Percentiles rank a stretch among this genome's conserved stretches.
phyloP scores from a whole-genome alignment of 768 basidiomycete species.

The Galerina marginata region DNA sequence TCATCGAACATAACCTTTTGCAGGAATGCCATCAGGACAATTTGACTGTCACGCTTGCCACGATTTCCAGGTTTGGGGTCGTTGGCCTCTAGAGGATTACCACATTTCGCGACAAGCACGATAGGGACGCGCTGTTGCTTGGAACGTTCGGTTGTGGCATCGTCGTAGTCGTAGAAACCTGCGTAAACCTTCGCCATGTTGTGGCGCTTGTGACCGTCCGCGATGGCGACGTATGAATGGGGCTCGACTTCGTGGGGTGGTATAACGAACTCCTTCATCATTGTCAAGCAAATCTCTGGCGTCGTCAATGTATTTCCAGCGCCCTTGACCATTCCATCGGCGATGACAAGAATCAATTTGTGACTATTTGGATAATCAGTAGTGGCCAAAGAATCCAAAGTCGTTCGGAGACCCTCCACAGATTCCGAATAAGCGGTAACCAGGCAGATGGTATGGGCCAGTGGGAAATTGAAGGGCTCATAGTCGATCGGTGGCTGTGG shows the following conservation, averaged over 20 bases:
- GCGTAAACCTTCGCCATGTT: slow-evolving; percentile 99
- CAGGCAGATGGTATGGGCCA: slow-evolving; percentile 91
- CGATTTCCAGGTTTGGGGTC: slow-evolving; percentile 97
- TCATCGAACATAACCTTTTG: slow-evolving; percentile 99
- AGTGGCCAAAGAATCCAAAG: slow-evolving; percentile 96
- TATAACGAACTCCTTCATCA: slow-evolving; percentile 97
- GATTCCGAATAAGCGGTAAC: slow-evolving; percentile 99
- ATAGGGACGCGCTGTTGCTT: slow-evolving; percentile 98
- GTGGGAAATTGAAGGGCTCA: slow-evolving; percentile 95
- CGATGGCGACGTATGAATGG: slow-evolving; percentile 97
- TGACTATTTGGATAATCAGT: slow-evolving; percentile 99
- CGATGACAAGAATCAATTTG: slow-evolving; percentile 93
- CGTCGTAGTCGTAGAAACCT: slow-evolving; percentile 95
- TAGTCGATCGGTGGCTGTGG: slow-evolving; percentile 91
- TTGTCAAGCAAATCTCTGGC: slow-evolving; percentile 89
- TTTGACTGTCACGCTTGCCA: slow-evolving; percentile 98
- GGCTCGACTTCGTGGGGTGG: slow-evolving; percentile 84
- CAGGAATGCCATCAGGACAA: slow-evolving; percentile 95
- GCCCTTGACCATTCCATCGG: slow-evolving; percentile 98
- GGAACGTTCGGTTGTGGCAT: slow-evolving; percentile 83
- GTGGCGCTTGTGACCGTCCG: slow-evolving; percentile 99
- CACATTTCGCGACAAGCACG: slow-evolving; percentile 93
- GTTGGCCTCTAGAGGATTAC: slow-evolving; percentile 87
- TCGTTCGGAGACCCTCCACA: slow-evolving; percentile 93
- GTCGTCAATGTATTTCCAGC: slow-evolving; percentile 88